A percentile compares a stretch with the other conserved stretches of the same genome.
These are phyloP conservation scores for Globisporangium spiculum DNA, from an alignment of 352 stramenopile genomes.

Conservation along the genomic window DNA sequence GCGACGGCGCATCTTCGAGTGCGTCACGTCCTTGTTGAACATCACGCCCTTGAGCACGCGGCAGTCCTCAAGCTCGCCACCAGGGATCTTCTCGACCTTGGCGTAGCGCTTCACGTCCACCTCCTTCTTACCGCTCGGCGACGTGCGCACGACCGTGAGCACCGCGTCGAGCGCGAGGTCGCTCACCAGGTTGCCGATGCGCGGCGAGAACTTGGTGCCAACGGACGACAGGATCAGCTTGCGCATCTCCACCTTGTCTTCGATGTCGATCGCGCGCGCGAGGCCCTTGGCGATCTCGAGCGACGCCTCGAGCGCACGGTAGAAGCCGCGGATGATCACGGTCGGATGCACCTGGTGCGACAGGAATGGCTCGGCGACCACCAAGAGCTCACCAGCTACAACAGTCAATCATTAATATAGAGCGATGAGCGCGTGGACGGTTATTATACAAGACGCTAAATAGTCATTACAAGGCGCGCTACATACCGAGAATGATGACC, in stretches of 20 bases:
- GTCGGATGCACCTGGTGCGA: slow-evolving; percentile 97
- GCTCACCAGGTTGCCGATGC: slow-evolving; percentile 96
- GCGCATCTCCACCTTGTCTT: slow-evolving; percentile 94
- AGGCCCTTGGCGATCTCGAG: slow-evolving; percentile 94
- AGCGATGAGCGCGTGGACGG: neutral
- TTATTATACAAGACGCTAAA: neutral
- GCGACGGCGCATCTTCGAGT: slow-evolving; percentile 98
- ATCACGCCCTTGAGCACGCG: slow-evolving; percentile 97
- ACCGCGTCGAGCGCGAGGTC: slow-evolving; percentile 97
- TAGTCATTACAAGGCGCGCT: neutral
- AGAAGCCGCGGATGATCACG: slow-evolving; percentile 96
- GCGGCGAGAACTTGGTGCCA: slow-evolving; percentile 97
- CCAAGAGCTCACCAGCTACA: slow-evolving; percentile 95
- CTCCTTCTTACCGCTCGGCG: slow-evolving; percentile 88
- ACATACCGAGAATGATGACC: slow-evolving; percentile 97
- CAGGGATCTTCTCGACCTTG: slow-evolving; percentile 99
- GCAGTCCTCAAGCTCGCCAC: slow-evolving; percentile 94
- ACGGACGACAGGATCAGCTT: slow-evolving; percentile 96
- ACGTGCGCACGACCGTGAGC: slow-evolving; percentile 91
- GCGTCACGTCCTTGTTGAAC: slow-evolving; percentile 99
- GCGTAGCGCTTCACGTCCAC: slow-evolving; percentile 99
- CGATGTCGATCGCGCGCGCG: slow-evolving; percentile 92
- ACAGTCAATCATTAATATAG: slow-evolving; percentile 4
- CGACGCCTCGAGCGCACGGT: slow-evolving; percentile 79
- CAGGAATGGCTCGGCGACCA: slow-evolving; percentile 97